Percentiles rank a stretch among this genome's conserved stretches.
Evolutionary conservation across 108 stramenopile species (phyloP).

Genomic region (Parietichytrium sp.): DNA sequence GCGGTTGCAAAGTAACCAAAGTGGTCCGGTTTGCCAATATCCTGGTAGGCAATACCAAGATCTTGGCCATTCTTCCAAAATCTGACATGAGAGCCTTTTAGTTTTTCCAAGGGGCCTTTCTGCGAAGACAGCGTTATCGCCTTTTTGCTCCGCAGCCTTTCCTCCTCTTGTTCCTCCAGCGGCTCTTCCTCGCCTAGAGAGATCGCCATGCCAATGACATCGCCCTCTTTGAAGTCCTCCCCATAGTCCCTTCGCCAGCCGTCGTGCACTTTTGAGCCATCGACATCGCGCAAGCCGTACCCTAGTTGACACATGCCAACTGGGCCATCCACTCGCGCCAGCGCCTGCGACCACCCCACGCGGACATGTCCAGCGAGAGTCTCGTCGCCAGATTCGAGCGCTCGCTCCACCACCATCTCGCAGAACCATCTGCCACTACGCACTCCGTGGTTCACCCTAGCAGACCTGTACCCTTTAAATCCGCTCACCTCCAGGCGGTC

Average conservation of each 20-base stretch:
- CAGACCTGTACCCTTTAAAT: not conserved
- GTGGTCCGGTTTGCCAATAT: not conserved
- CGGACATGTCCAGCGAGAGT: conserved; percentile 13
- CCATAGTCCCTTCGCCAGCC: not conserved
- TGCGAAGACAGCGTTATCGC: too few species aligned
- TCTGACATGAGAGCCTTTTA: not conserved
- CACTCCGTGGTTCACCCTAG: not conserved
- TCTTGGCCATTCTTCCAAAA: conserved; percentile 5
- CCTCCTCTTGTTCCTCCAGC: too few species aligned
- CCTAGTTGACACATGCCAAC: not conserved
- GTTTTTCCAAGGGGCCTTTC: too few species aligned
- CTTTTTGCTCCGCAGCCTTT: too few species aligned
- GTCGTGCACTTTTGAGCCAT: conserved; percentile 29
- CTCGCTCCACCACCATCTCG: not conserved
- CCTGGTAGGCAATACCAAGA: not conserved
- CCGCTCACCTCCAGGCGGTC: not conserved
- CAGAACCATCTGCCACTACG: not conserved
- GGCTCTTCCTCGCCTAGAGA: not conserved
- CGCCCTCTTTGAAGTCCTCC: conserved; percentile 1
- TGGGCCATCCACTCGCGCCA: not conserved
- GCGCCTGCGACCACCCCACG: not conserved
- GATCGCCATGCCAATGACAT: conserved; percentile 24
- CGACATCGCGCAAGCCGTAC: conserved; percentile 1
- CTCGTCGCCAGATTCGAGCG: not conserved
- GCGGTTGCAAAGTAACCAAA: conserved; percentile 11